These are phyloP conservation scores for Fibroporia radiculosa DNA, from an alignment of 768 basidiomycete species.

Conservation along the genomic window DNA sequence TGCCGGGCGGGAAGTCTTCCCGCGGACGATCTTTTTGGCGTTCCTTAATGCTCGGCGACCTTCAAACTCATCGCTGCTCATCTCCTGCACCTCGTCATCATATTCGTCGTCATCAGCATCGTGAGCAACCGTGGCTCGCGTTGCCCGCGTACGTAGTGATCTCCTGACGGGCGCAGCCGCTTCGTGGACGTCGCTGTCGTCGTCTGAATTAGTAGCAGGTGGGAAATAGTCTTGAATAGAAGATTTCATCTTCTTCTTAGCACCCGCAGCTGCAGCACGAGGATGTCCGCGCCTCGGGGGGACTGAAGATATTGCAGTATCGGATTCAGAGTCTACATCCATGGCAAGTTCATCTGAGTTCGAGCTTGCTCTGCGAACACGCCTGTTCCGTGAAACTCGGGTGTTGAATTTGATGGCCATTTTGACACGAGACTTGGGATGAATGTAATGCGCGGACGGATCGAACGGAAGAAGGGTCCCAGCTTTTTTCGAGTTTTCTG, in stretches of 20 bases:
- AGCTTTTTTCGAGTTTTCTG: conserved; percentile 38
- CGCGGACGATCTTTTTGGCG: conserved; percentile 27
- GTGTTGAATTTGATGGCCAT: conserved; percentile 22
- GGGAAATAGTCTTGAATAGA: conserved; percentile 50
- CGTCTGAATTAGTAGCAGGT: conserved; percentile 20
- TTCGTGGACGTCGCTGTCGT: conserved; percentile 29
- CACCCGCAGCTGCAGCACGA: conserved; percentile 9
- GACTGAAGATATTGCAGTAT: conserved; percentile 8
- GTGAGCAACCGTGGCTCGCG: conserved; percentile 7
- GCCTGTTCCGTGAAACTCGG: conserved; percentile 16
- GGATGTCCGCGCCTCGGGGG: conserved; percentile 6
- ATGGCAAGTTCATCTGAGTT: conserved; percentile 12
- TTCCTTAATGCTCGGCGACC: conserved; percentile 12
- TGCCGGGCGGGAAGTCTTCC: conserved; percentile 35
- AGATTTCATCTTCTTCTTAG: conserved; percentile 25
- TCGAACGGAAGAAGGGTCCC: conserved; percentile 48
- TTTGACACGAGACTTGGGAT: conserved; percentile 50
- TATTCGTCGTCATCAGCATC: conserved; percentile 17
- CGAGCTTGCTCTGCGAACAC: conserved; percentile 19
- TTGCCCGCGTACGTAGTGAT: conserved; percentile 44
- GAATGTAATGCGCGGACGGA: conserved; percentile 49
- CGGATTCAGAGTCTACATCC: conserved; percentile 9
- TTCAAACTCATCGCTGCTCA: conserved; percentile 14
- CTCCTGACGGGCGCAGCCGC: conserved; percentile 26
- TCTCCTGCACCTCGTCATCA: conserved; percentile 6